Conservation (phyloP, 495 filamentous ascomycete species). For the Annulohypoxylon bovei region DNA sequence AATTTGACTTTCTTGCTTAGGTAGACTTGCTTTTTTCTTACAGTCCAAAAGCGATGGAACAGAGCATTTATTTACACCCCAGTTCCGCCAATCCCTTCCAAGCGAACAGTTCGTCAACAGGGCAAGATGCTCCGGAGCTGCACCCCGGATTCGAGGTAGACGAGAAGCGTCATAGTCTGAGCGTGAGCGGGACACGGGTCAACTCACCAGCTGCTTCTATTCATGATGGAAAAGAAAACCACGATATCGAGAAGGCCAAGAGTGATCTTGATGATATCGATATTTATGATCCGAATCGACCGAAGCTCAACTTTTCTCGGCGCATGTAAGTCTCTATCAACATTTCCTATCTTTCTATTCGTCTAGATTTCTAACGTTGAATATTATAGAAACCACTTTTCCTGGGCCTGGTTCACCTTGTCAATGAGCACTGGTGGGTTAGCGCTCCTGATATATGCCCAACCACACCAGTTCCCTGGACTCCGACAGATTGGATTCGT, state of each 20-base stretch:
- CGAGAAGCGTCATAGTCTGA: constrained; percentile 13
- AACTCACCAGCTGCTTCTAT: constrained; percentile 30
- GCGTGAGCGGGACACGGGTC: constrained; percentile 13
- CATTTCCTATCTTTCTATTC: no score
- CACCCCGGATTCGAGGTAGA: not conserved
- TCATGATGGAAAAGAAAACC: constrained; percentile 25
- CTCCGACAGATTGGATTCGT: constrained; percentile 66
- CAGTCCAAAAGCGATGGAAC: constrained; percentile 7
- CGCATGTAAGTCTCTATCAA: constrained; percentile 53
- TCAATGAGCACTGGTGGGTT: constrained; percentile 72
- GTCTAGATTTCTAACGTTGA: not conserved
- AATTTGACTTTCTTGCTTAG: constrained; percentile 2
- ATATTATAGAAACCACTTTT: constrained; percentile 60
- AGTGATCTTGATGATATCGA: constrained; percentile 9
- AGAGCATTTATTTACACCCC: not conserved
- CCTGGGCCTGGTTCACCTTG: constrained; percentile 77
- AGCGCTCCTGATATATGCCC: constrained; percentile 65
- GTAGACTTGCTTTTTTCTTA: not conserved
- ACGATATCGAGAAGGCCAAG: constrained; percentile 10
- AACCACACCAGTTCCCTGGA: constrained; percentile 69
- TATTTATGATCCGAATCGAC: constrained; percentile 33
- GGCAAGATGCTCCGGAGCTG: not conserved
- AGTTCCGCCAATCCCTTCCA: not conserved
- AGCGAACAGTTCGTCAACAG: not conserved
- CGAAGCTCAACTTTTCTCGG: constrained; percentile 45